phyloP scores from a whole-genome alignment of 495 filamentous ascomycete species.

The Tuber brumale region DNA sequence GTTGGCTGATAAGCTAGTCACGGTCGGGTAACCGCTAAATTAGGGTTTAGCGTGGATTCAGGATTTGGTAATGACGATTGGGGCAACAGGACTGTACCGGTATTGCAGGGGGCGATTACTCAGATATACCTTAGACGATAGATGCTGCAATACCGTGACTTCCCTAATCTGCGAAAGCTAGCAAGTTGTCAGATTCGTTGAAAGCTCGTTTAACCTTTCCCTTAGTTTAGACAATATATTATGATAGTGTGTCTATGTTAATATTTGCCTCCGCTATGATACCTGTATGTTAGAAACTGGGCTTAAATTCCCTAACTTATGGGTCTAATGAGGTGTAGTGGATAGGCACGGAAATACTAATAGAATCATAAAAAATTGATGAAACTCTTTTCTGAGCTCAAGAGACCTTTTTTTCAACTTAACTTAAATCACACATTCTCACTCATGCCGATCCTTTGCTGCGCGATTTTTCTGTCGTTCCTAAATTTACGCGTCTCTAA shows the following conservation, averaged over 20 bases:
- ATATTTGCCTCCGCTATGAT: no score
- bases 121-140: no score
- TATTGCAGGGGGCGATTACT: no score
- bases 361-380: neutral
- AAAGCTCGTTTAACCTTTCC: no score
- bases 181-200: no score
- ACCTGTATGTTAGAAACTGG: no score
- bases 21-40: slow-evolving; percentile 17
- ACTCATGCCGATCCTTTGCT: neutral
- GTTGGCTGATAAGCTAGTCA: neutral
- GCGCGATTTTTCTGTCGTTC: neutral
- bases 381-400: neutral
- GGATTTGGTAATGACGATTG: no score
- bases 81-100: no score
- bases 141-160: no score
- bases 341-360: neutral
- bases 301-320: neutral
- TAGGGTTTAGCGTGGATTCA: neutral
- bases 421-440: neutral
- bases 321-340: neutral
- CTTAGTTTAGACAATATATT: no score
- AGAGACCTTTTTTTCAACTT: neutral
- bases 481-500: neutral
- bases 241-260: no score
- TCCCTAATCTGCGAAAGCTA: no score